Percentiles rank a stretch among this genome's conserved stretches.
Conservation (phyloP, 306 rosid species). For the Cucurbita argyrosperma region DNA sequence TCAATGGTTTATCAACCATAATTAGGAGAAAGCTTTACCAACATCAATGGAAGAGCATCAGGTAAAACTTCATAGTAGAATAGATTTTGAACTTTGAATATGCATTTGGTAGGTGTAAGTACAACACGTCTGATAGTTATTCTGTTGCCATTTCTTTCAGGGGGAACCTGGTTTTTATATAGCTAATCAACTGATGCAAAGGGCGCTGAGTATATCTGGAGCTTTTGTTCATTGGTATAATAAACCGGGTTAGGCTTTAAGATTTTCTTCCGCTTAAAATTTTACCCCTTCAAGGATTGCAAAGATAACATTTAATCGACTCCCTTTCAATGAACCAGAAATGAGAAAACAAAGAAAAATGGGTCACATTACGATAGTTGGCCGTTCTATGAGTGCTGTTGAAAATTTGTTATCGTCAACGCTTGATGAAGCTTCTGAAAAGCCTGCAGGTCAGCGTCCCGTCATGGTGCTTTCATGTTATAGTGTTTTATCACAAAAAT, state of each 20-base stretch:
- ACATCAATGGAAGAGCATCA: background rate
- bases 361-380: conserved; percentile 90
- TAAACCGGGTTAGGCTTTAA: conserved; percentile 54
- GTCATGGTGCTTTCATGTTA: background rate
- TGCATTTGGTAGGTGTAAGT: background rate
- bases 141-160: conserved; percentile 19
- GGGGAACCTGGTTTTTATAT: conserved; percentile 60
- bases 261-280: background rate
- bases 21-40: background rate
- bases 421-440: conserved; percentile 27
- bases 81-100: background rate
- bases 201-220: conserved; percentile 48
- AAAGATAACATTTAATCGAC: conserved; percentile 4
- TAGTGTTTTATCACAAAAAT: background rate
- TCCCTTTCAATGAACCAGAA: conserved; percentile 29
- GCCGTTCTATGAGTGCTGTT: conserved; percentile 37
- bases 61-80: background rate
- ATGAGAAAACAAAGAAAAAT: conserved; percentile 85
- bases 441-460: conserved; percentile 23
- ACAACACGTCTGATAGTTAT: background rate
- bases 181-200: conserved; percentile 57
- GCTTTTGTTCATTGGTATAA: conserved; percentile 92
- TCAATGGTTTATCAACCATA: background rate
- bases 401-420: conserved; percentile 33
- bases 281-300: background rate